Evolutionary conservation across 2,329 filamentous ascomycete genomes (phyloP), one percentile per base, ranked within the genome.

Genomic region (Hortaea werneckii): DNA sequence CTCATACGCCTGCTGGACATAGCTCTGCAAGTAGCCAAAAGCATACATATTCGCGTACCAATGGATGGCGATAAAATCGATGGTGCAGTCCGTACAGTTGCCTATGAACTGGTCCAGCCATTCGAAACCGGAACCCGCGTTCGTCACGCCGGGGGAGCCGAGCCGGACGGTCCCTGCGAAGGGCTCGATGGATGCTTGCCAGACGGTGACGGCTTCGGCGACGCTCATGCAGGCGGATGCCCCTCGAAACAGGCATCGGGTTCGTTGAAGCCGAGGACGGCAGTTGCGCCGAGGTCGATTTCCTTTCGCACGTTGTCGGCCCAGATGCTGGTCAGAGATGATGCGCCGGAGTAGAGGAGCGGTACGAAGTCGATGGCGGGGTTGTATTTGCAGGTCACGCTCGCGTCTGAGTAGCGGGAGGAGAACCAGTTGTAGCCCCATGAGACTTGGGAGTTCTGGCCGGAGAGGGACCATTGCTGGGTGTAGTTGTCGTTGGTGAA

Each of bases 261-360:
- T 69, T 85, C 82, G 70, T 85, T 85, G 74, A 83, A 83, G 62
- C 72, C 71, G 55, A 84, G 70, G 42, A 84, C 61, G 51, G 72
- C 69, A 52, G 70, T 74, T 51, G 74, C 66, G 42, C 55, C 54
- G 29, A 46, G 37, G 28, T 54, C 41, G 34, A 59, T 54, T 7
- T 57, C 56, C 10, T 48, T 30, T 37, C 55, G 49, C 12, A 51
- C 58, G 29, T 49, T 50, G 10, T 42, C 28, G 8, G 47, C 35
- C 58, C 58, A 61, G n/a, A 47, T 34, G 35, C 28, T 13, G 13
- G 47, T 46, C 11, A 58, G 49, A 40, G 42, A 35, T 6, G 54
- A 35, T 12, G 50, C 51, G 49, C 52, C 49, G 48, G 46, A 52
- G 44, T 51, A 60, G 27, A 60, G 55, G 29, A 58, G 46, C 11